Conservation (phyloP, 2,329 filamentous ascomycete genomes). For the Fusarium phyllophilum region DNA sequence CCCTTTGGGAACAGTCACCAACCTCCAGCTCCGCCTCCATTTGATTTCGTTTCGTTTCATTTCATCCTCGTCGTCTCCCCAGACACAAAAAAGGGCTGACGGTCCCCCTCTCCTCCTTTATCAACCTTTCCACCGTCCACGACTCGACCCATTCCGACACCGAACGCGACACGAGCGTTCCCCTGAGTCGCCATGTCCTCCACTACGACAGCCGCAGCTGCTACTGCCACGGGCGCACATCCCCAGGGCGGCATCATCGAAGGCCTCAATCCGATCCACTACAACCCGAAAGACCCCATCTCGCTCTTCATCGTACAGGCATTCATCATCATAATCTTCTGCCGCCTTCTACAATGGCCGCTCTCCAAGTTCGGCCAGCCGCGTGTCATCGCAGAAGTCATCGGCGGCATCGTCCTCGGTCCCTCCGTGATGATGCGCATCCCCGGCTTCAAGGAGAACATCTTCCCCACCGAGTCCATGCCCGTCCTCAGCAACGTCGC, state of each 20-base stretch:
- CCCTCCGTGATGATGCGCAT: constrained; percentile 90
- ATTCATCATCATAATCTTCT: constrained; percentile 60
- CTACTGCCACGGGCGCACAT: constrained; percentile 47
- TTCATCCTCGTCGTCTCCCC: background rate
- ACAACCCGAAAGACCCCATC: constrained; percentile 77
- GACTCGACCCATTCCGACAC: background rate
- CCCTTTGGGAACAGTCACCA: background rate
- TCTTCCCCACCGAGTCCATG: constrained; percentile 81
- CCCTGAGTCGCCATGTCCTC: constrained; percentile 4
- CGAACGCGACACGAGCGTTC: background rate
- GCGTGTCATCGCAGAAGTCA: constrained; percentile 84
- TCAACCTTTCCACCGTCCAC: background rate
- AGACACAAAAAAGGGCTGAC: background rate
- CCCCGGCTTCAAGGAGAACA: constrained; percentile 77
- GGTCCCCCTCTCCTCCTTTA: background rate
- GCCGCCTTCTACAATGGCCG: constrained; percentile 73
- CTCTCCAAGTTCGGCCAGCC: constrained; percentile 81
- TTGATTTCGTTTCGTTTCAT: background rate
- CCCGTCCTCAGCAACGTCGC: constrained; percentile 80
- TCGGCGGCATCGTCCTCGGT: constrained; percentile 85
- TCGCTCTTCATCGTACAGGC: constrained; percentile 53
- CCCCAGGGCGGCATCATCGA: constrained; percentile 74
- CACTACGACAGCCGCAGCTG: constrained; percentile 21
- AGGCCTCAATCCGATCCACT: constrained; percentile 73
- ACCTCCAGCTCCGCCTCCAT: background rate